These are phyloP conservation scores for Buxus sempervirens DNA, from an alignment of 164 flowering plant genomes.

Conservation along the genomic window DNA sequence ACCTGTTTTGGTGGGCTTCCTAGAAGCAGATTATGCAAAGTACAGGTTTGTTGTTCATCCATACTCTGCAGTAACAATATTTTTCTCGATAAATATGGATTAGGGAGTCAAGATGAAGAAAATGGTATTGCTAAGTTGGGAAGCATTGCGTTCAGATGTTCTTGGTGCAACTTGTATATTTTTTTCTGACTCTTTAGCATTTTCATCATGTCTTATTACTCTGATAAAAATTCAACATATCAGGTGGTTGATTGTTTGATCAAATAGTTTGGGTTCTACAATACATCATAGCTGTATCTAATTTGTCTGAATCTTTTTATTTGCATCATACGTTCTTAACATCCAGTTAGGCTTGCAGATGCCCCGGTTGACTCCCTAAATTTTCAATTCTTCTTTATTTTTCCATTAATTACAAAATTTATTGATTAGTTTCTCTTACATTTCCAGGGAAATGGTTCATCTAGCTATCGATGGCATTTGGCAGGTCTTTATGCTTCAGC, in stretches of 20 bases:
- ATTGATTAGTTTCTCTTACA: conserved; percentile 15
- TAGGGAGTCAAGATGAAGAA: neutral
- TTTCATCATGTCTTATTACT: neutral
- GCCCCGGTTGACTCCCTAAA: neutral
- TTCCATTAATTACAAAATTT: neutral
- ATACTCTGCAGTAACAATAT: neutral
- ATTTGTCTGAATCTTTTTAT: neutral
- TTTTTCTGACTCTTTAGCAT: no score
- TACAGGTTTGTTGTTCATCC: conserved; percentile 58
- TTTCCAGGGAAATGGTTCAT: conserved; percentile 96
- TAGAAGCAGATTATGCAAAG: conserved; percentile 96
- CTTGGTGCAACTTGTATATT: neutral
- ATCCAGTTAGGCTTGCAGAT: neutral
- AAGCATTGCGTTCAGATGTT: neutral
- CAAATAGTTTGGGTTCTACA: neutral
- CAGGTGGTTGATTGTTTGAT: neutral
- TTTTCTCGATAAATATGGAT: neutral
- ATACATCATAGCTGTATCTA: neutral
- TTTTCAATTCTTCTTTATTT: neutral
- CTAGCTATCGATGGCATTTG: conserved; percentile 99
- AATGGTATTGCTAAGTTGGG: no score
- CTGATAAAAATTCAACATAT: neutral
- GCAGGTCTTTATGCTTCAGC: conserved; percentile 97
- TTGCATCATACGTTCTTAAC: neutral
- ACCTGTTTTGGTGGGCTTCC: conserved; percentile 90